Conservation (phyloP, 2,329 filamentous ascomycete species). For the Lachnellula occidentalis region DNA sequence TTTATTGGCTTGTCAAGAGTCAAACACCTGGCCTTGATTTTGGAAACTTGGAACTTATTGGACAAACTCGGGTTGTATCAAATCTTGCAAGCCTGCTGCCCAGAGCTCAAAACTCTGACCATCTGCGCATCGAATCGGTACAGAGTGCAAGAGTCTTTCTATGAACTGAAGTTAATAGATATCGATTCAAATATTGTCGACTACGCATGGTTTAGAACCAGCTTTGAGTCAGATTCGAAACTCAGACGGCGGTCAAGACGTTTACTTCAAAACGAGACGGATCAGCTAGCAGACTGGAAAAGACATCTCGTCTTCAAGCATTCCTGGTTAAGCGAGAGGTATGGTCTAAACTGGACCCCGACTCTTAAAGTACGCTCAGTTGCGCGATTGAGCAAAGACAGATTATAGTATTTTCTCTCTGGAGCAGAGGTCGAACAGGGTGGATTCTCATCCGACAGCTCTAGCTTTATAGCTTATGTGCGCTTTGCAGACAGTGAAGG, state of each 20-base stretch:
- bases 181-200: not conserved
- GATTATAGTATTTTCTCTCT: not conserved
- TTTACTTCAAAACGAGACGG: not conserved
- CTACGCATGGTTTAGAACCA: not conserved
- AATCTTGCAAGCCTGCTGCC: not conserved
- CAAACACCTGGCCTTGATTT: not conserved
- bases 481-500: not conserved
- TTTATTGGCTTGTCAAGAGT: not conserved
- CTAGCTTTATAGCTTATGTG: not conserved
- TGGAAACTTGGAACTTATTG: not conserved
- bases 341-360: too few relatives aligned
- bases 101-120: not conserved
- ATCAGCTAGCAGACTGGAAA: not conserved
- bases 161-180: not conserved
- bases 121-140: not conserved
- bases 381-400: not conserved
- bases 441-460: not conserved
- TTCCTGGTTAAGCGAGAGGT: too few relatives aligned
- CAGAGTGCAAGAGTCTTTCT: not conserved
- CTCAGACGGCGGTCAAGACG: not conserved
- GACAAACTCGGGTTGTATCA: not conserved
- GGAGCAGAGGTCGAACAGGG: not conserved
- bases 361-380: too few relatives aligned
- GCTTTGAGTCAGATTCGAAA: not conserved
- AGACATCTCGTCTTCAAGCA: too few relatives aligned